Conservation (phyloP, 140 eudicot genomes). For the Erigeron philadelphicus region DNA sequence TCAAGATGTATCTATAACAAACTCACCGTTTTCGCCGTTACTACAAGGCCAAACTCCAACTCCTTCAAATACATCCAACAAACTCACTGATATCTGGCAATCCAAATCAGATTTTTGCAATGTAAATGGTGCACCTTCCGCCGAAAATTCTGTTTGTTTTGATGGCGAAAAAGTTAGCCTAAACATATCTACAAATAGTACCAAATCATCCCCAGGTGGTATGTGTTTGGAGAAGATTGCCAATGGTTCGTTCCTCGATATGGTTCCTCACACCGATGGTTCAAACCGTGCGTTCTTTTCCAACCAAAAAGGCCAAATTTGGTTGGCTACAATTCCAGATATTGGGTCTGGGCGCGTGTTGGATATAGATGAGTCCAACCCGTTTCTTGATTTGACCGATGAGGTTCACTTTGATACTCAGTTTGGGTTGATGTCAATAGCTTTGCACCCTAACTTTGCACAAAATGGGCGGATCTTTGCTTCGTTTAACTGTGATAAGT, state of each 20-base stretch:
- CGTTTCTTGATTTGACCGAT: slow-evolving; percentile 71
- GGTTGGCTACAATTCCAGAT: slow-evolving; percentile 64
- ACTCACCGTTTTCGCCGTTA: slow-evolving; percentile 62
- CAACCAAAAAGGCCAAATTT: slow-evolving; percentile 69
- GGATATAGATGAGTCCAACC: slow-evolving; percentile 53
- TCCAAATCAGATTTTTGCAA: slow-evolving; percentile 61
- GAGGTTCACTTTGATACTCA: slow-evolving; percentile 58
- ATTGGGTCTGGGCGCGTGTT: slow-evolving; percentile 55
- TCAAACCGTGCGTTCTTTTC: slow-evolving; percentile 72
- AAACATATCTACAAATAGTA: slow-evolving; percentile 32
- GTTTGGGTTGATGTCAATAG: slow-evolving; percentile 78
- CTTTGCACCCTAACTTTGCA: slow-evolving; percentile 72
- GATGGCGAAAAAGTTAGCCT: slow-evolving; percentile 44
- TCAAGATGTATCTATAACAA: slow-evolving; percentile 44
- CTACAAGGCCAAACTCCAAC: slow-evolving; percentile 45
- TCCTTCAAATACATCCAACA: slow-evolving; percentile 43
- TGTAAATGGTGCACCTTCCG: slow-evolving; percentile 56
- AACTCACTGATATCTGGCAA: slow-evolving; percentile 52
- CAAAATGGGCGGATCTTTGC: slow-evolving; percentile 81
- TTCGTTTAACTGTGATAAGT: slow-evolving; percentile 73
- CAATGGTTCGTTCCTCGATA: slow-evolving; percentile 58
- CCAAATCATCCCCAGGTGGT: slow-evolving; percentile 42
- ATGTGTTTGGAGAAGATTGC: slow-evolving; percentile 79
- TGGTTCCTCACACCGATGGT: slow-evolving; percentile 80
- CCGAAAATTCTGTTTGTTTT: slow-evolving; percentile 44